Conservation (phyloP, 495 filamentous ascomycete species). For the Clavariopsis aquatica region DNA sequence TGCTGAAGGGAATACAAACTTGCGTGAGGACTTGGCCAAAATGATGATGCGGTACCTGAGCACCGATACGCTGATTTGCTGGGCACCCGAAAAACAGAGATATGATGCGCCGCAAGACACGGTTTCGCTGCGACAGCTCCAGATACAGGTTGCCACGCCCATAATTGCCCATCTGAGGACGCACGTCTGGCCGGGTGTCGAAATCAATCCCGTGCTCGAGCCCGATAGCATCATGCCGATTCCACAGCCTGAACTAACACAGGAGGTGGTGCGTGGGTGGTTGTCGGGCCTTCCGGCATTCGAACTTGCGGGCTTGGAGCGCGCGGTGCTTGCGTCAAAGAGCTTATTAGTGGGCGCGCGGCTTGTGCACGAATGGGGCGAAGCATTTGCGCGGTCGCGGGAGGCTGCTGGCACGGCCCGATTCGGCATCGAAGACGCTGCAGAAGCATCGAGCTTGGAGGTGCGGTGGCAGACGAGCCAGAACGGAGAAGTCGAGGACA, state of each 20-base stretch:
- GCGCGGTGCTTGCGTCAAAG: slow-evolving; percentile 80
- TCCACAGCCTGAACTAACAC: slow-evolving; percentile 68
- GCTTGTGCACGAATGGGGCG: slow-evolving; percentile 85
- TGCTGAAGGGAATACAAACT: slow-evolving; percentile 48
- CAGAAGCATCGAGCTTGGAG: slow-evolving; percentile 75
- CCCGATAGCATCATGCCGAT: slow-evolving; percentile 69
- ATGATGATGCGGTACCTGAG: slow-evolving; percentile 82
- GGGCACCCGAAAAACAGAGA: slow-evolving; percentile 66
- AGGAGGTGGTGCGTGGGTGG: slow-evolving; percentile 78
- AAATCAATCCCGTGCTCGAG: slow-evolving; percentile 75
- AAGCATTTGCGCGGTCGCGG: slow-evolving; percentile 56
- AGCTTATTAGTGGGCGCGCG: slow-evolving; percentile 76
- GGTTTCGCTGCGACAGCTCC: slow-evolving; percentile 68
- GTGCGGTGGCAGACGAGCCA: slow-evolving; percentile 84
- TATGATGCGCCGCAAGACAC: slow-evolving; percentile 38
- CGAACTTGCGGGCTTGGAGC: slow-evolving; percentile 85
- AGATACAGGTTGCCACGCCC: slow-evolving; percentile 63
- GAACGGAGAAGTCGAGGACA: slow-evolving; percentile 98
- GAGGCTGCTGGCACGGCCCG: slow-evolving; percentile 40
- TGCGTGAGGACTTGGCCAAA: slow-evolving; percentile 60
- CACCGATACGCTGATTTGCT: slow-evolving; percentile 93
- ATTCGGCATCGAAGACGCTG: slow-evolving; percentile 72
- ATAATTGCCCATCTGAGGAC: slow-evolving; percentile 70
- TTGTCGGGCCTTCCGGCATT: slow-evolving; percentile 66
- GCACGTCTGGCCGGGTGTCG: slow-evolving; percentile 81